Evolutionary conservation across 1,139 yeast genomes (phyloP).

Genomic region (Yamadazyma spencermartinsiae): DNA sequence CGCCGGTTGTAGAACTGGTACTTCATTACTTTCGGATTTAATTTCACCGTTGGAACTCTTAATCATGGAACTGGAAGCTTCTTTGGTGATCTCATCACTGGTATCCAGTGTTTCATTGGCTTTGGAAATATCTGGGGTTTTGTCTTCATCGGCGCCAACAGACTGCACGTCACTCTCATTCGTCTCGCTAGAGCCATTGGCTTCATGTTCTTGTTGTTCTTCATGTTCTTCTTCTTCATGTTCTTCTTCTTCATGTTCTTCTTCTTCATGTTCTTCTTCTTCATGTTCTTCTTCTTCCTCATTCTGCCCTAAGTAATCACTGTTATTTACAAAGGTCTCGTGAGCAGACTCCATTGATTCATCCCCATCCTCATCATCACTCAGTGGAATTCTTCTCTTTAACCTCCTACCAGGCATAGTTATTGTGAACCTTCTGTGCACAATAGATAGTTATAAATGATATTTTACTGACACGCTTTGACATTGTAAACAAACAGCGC

Average conservation of each 20-base stretch:
- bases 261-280: not conserved
- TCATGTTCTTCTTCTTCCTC: not conserved
- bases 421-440: not conserved
- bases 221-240: not conserved
- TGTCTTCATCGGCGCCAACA: constrained; percentile 3
- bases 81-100: constrained; percentile 15
- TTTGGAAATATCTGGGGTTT: constrained; percentile 13
- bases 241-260: not conserved
- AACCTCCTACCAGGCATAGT: constrained; percentile 9
- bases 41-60: constrained; percentile 9
- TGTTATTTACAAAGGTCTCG: constrained; percentile 40
- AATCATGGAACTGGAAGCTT: constrained; percentile 5
- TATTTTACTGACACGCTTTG: constrained; percentile 1
- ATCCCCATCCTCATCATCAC: constrained; percentile 23
- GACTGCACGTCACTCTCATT: constrained; percentile 8
- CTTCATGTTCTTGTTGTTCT: not conserved
- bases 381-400: constrained; percentile 15
- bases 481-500: constrained; percentile 4
- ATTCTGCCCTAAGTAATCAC: constrained; percentile 27
- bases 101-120: constrained; percentile 19
- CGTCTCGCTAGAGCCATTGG: constrained; percentile 1
- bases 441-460: not conserved
- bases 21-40: constrained; percentile 22
- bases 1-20: constrained; percentile 1
- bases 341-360: constrained; percentile 5